Conservation (phyloP, 345 rosid species). For the Euphorbia peplus region DNA sequence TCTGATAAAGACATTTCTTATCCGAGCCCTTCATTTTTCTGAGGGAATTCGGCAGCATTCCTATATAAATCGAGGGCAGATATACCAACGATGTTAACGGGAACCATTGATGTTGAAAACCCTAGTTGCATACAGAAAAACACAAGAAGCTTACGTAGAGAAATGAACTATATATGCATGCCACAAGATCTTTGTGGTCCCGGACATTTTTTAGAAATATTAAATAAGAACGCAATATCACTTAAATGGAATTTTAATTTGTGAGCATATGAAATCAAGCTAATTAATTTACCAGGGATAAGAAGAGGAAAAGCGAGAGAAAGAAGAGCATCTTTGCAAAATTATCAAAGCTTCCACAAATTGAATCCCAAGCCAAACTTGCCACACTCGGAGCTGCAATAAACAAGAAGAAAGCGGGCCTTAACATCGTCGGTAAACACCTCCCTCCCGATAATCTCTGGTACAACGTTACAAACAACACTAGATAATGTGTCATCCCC, state of each 20-base stretch:
- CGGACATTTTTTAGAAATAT: no score
- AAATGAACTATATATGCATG: background rate
- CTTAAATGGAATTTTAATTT: constrained; percentile 15
- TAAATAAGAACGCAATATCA: no score
- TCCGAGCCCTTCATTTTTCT: no score
- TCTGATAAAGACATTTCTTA: no score
- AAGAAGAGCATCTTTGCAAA: constrained; percentile 29
- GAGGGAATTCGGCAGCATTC: no score
- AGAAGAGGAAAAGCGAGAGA: constrained; percentile 29
- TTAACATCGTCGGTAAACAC: constrained; percentile 20
- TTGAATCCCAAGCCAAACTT: constrained; percentile 30
- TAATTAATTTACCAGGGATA: constrained; percentile 17
- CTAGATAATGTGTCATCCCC: constrained; percentile 28
- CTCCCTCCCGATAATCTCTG: constrained; percentile 22
- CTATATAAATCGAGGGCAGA: no score
- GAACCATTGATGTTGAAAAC: no score
- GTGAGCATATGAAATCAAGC: background rate
- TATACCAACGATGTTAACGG: no score
- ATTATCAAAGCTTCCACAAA: constrained; percentile 24
- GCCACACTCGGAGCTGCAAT: constrained; percentile 30
- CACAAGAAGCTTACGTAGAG: background rate
- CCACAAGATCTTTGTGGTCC: constrained; percentile 13
- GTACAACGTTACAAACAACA: constrained; percentile 28
- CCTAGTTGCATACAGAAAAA: no score
- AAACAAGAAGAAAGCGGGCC: constrained; percentile 33